These are phyloP conservation scores for Heliocybe sulcata DNA, from an alignment of 1,284 basidiomycete species.

Conservation along the genomic window DNA sequence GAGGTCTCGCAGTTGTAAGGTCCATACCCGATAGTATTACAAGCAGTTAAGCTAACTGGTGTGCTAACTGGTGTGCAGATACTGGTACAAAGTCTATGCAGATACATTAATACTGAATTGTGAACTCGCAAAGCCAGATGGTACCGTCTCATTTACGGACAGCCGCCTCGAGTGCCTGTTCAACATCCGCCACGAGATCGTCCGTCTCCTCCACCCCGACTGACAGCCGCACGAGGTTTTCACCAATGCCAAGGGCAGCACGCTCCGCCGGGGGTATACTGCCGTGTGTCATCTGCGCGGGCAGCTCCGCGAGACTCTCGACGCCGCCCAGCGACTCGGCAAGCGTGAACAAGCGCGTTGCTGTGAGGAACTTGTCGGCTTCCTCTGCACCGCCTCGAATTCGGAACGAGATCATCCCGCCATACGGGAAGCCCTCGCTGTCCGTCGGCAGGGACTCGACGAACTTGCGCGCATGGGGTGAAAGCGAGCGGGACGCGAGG, in stretches of 20 bases:
- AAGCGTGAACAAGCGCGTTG: constrained; percentile 70
- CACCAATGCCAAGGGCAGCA: constrained; percentile 68
- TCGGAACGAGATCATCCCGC: constrained; percentile 80
- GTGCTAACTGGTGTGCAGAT: too few relatives aligned
- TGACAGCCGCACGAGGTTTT: constrained; percentile 76
- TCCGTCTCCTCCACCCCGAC: constrained; percentile 87
- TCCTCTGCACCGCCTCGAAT: constrained; percentile 48
- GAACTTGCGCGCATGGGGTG: constrained; percentile 65
- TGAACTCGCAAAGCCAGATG: background rate
- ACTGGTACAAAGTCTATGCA: too few relatives aligned
- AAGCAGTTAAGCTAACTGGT: too few relatives aligned
- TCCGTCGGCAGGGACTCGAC: constrained; percentile 38
- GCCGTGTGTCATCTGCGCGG: constrained; percentile 82
- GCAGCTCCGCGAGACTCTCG: constrained; percentile 84
- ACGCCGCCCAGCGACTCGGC: constrained; percentile 92
- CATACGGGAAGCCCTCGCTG: constrained; percentile 67
- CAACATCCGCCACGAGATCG: constrained; percentile 65
- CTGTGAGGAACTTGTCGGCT: constrained; percentile 67
- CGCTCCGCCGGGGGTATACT: constrained; percentile 71
- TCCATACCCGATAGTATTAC: too few relatives aligned
- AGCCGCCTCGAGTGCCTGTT: constrained; percentile 57
- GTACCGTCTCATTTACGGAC: constrained; percentile 7
- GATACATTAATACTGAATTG: background rate
- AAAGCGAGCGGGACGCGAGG: constrained; percentile 59
- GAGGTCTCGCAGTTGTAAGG: too few relatives aligned